Conservation (phyloP, 192 early-diverging fungal species). For the Gaertneriomyces sp. region DNA sequence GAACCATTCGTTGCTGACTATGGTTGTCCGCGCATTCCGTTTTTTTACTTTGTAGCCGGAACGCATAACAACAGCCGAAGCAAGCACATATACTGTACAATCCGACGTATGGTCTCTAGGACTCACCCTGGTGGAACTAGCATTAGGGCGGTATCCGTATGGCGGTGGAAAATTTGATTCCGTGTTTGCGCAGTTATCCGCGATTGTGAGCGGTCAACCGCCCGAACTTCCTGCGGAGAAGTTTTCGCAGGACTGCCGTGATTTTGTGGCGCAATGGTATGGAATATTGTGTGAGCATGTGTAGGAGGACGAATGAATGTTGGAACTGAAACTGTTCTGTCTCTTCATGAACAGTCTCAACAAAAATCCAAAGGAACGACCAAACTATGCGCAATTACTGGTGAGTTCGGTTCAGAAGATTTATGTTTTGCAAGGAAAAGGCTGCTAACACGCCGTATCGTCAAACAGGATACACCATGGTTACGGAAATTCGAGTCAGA, state of each 20-base stretch:
- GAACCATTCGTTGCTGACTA: background rate
- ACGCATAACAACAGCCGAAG: constrained; percentile 62
- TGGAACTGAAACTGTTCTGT: constrained; percentile 7
- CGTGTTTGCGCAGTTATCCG: constrained; percentile 83
- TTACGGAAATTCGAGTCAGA: constrained; percentile 56
- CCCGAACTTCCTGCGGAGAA: constrained; percentile 64
- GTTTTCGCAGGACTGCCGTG: constrained; percentile 67
- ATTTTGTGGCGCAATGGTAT: constrained; percentile 78
- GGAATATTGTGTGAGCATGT: background rate
- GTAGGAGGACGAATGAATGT: constrained; percentile 5
- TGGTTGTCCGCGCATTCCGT: background rate
- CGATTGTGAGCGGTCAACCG: constrained; percentile 76
- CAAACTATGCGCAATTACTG: constrained; percentile 72
- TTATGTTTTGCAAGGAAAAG: background rate
- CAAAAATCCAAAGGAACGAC: constrained; percentile 69
- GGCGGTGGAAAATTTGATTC: constrained; percentile 60
- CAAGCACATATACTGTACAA: constrained; percentile 72
- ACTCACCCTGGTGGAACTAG: constrained; percentile 80
- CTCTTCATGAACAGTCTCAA: constrained; percentile 40
- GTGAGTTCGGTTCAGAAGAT: constrained; percentile 8
- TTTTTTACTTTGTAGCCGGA: constrained; percentile 62
- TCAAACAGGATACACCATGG: constrained; percentile 59
- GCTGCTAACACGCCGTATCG: background rate
- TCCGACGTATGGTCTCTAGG: constrained; percentile 96
- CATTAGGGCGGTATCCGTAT: constrained; percentile 79